Evolutionary conservation across 257 asterid genomes (phyloP).

Genomic region (Solanum etuberosum): DNA sequence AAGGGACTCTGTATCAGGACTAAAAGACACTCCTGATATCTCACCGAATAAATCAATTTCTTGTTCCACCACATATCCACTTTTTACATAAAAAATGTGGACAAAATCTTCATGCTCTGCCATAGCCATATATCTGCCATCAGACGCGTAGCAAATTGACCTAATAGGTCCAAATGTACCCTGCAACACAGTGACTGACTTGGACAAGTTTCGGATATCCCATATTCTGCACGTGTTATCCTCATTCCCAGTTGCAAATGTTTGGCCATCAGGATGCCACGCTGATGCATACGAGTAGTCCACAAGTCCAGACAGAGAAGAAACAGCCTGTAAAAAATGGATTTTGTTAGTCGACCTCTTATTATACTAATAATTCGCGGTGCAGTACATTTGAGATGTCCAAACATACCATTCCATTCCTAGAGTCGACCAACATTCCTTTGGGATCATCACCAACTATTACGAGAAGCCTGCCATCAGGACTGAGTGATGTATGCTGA

Average conservation of each 20-base stretch:
- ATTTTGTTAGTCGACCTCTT: not conserved
- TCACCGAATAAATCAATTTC: not conserved
- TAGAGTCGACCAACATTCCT: not conserved
- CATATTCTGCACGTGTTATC: not conserved
- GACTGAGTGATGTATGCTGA: conserved; percentile 88
- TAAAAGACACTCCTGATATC: not conserved
- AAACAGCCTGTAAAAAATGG: not conserved
- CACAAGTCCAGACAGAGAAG: not conserved
- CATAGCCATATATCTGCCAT: not conserved
- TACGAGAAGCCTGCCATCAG: conserved; percentile 62
- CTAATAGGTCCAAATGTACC: not conserved
- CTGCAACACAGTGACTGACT: not conserved
- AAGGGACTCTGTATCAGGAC: not conserved
- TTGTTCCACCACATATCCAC: not conserved
- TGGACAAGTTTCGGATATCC: not conserved
- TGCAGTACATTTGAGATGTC: not conserved
- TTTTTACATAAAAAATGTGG: not conserved
- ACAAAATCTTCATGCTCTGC: not conserved
- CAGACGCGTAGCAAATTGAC: not conserved
- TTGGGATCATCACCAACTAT: not conserved
- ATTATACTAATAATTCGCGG: not conserved
- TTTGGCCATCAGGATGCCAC: not conserved
- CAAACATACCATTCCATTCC: not conserved
- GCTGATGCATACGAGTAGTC: not conserved
- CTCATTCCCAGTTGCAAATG: not conserved